Evolutionary conservation across 2,329 filamentous ascomycete genomes (phyloP), one percentile per base, ranked within the genome.

Genomic region (Microsporum ferrugineum): DNA sequence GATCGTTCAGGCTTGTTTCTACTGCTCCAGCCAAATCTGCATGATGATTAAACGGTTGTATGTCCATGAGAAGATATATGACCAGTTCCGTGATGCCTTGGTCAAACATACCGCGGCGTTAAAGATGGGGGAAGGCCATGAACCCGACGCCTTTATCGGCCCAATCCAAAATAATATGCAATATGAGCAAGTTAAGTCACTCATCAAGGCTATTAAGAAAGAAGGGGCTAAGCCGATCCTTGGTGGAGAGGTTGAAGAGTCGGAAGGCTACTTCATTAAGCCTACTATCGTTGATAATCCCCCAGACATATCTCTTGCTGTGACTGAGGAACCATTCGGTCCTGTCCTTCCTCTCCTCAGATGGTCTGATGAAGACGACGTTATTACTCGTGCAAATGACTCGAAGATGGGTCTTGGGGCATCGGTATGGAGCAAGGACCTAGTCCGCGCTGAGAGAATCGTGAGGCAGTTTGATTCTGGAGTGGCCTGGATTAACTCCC

Each of bases 111-210:
- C 66, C 41, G 66, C 70, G 59, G 65, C 64, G 55, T 62, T 67
- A 45, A 66, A 65, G 39, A 60, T 64, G 5, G 67, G 69, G 45
- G 65, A 70, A 17, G 61, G 67, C 5, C 49, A 65, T 27, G 61
- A 73, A 59, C 74, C 75, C 2, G 76, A 73, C 2, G 74, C 75
- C 29, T 72, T 80, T 62, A 80, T 85, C 1, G 86, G 84, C 1
- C 84, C 84, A 0, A 71, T 86, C 5, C 82, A 83, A 64, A 87
- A 86, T 71, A 72, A 77, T 65, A 77, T 81, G 76, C 84, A 87
- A 69, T 86, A 79, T 67, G 79, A 84, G 59, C 76, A 76, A 10
- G 80, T 83, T 17, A 79, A 79, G 68, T 69, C 71, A 34, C 79
- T 83, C 66, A 76, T 85, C 58, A 76, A 78, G 12, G 82, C 85